Evolutionary conservation across 2,329 filamentous ascomycete species (phyloP), one percentile per base, ranked within the genome.

Genomic region (Aspergillus thermomutatus): DNA sequence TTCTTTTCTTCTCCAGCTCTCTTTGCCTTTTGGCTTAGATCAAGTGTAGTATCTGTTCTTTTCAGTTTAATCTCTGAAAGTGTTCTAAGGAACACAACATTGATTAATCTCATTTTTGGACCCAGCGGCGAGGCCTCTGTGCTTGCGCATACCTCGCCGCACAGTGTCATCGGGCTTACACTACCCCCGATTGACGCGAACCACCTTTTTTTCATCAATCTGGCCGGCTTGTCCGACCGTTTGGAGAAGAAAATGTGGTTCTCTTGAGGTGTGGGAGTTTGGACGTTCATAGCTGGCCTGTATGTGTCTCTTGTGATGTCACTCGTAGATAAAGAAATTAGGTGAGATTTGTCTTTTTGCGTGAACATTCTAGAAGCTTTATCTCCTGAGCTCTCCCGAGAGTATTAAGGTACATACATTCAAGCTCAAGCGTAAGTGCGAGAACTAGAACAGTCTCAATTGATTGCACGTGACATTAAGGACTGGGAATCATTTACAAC

Each of bases 31-130:
- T 77, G 77, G 85, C 85, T 90, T 89, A 91, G 88, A 91, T 91
- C 88, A 91, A 90, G 87, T 91, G 87, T 91, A 91, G 88, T 91
- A 91, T 90, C 88, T 91, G 88, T 92, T 92, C 89, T 92, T 91
- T 89, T 91, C 87, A 92, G 89, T 91, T 92, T 92, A 92, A 92
- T 91, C 87, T 89, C 89, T 92, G 88, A 88, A 90, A 91, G 83
- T 82, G 81, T 80, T 82, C 86, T 84, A 89, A 79, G 82, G 85
- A 81, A 80, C 80, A 81, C 81, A 84, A 83, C 83, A 81, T 80
- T 85, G 87, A 90, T 92, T 92, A 90, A 85, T 85, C 87, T 82
- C 83, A 91, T 92, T 89, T 88, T 90, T 90, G 81, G 65, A 75
- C 58, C 66, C 59, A 64, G 83, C 68, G 76, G 72, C 70, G 66